phyloP scores from a whole-genome alignment of 768 basidiomycete genomes.

The Tricholoma sp. region DNA sequence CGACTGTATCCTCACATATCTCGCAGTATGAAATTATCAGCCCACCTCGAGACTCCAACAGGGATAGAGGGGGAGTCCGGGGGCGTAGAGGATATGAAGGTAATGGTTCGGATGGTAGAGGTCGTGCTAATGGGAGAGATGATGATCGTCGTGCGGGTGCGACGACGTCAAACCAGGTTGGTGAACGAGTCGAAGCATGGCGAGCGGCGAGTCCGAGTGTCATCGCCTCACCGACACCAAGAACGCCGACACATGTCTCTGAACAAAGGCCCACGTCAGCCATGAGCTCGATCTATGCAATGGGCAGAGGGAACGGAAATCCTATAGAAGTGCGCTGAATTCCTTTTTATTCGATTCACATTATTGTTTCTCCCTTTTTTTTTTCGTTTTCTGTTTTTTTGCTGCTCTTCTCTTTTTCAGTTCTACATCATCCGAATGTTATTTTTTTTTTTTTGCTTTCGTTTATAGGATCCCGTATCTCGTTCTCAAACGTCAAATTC shows the following conservation, averaged over 20 bases:
- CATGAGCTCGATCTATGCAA: neutral
- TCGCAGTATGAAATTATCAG: conserved; percentile 35
- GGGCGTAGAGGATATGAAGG: neutral
- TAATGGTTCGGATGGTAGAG: neutral
- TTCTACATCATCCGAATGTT: neutral
- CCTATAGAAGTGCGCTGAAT: conserved; percentile 4
- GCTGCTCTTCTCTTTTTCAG: neutral
- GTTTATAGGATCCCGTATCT: neutral
- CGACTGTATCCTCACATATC: conserved; percentile 29
- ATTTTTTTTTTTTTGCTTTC: neutral
- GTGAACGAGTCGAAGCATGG: conserved; percentile 24
- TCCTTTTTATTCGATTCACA: neutral
- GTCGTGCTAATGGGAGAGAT: neutral
- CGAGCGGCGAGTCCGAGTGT: conserved; percentile 23
- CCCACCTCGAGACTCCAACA: conserved; percentile 19
- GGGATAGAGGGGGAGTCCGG: conserved; percentile 1
- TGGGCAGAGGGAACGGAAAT: neutral
- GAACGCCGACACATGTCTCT: neutral
- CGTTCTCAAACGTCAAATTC: conserved; percentile 1
- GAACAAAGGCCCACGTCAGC: neutral
- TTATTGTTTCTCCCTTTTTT: too few relatives aligned
- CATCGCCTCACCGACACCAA: conserved; percentile 11
- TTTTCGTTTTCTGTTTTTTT: too few relatives aligned
- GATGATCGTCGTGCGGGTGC: neutral
- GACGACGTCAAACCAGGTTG: neutral